Evolutionary conservation across 1,284 basidiomycete species (phyloP).

Genomic region (Chondrostereum purpureum): DNA sequence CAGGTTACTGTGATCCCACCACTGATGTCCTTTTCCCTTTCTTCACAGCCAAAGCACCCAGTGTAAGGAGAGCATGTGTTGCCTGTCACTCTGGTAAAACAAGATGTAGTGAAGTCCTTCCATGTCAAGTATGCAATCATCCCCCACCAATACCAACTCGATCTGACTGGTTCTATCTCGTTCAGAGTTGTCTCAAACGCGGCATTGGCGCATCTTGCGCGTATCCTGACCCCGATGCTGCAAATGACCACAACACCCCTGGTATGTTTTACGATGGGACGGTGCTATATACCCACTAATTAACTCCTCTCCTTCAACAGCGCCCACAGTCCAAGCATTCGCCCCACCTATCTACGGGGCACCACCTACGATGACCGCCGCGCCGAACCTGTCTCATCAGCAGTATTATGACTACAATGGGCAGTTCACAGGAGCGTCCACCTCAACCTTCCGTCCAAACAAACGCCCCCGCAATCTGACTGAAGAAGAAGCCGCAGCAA

Average conservation of each 20-base stretch:
- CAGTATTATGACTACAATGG: constrained; percentile 76
- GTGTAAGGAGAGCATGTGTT: constrained; percentile 67
- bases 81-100: constrained; percentile 79
- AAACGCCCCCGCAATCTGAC: constrained; percentile 71
- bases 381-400: constrained; percentile 51
- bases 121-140: constrained; percentile 56
- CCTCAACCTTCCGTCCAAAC: constrained; percentile 65
- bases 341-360: constrained; percentile 40
- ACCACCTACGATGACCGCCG: constrained; percentile 27
- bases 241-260: constrained; percentile 42
- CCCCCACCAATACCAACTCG: constrained; percentile 5
- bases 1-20: constrained; percentile 7
- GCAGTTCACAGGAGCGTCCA: constrained; percentile 54
- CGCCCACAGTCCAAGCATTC: constrained; percentile 27
- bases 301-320: constrained; percentile 15
- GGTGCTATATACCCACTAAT: constrained; percentile 4
- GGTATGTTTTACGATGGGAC: constrained; percentile 23
- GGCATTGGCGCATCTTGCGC: constrained; percentile 60
- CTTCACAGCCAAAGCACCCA: constrained; percentile 62
- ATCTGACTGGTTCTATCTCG: background rate
- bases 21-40: constrained; percentile 11
- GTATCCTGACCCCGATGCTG: constrained; percentile 70
- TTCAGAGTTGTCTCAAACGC: constrained; percentile 69
- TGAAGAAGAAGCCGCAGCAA: constrained; percentile 72
- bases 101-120: constrained; percentile 68